phyloP scores from a whole-genome alignment of 108 stramenopile genomes.

The Aurantiochytrium sp. region DNA sequence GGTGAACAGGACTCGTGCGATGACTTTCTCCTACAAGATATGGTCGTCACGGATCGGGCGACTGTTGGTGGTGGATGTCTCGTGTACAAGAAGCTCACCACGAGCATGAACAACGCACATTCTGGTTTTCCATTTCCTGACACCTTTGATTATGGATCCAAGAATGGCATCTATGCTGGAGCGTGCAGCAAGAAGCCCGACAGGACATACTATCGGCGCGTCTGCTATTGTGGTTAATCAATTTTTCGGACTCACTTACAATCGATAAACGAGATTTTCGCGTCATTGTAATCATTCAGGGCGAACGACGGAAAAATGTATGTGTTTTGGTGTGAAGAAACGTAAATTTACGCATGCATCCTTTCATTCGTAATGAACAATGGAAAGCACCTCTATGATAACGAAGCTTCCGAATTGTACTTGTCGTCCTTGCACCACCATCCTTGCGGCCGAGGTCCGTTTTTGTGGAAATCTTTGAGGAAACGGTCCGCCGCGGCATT shows the following conservation, averaged over 20 bases:
- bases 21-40: not conserved
- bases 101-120: not conserved
- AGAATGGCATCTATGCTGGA: not conserved
- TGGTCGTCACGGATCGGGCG: not conserved
- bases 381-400: too few species aligned
- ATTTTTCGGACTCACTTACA: too few species aligned
- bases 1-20: not conserved
- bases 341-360: too few species aligned
- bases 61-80: not conserved
- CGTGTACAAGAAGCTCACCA: not conserved
- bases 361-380: too few species aligned
- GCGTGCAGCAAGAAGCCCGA: not conserved
- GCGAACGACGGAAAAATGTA: too few species aligned
- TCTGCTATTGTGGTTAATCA: not conserved
- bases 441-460: not conserved
- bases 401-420: not conserved
- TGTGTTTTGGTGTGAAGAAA: too few species aligned
- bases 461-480: not conserved
- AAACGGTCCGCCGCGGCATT: not conserved
- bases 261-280: too few species aligned
- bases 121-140: not conserved
- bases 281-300: too few species aligned
- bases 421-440: not conserved
- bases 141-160: not conserved
- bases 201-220: not conserved